Conservation (phyloP, 805 yeast species). For the Kuraishia molischiana region DNA sequence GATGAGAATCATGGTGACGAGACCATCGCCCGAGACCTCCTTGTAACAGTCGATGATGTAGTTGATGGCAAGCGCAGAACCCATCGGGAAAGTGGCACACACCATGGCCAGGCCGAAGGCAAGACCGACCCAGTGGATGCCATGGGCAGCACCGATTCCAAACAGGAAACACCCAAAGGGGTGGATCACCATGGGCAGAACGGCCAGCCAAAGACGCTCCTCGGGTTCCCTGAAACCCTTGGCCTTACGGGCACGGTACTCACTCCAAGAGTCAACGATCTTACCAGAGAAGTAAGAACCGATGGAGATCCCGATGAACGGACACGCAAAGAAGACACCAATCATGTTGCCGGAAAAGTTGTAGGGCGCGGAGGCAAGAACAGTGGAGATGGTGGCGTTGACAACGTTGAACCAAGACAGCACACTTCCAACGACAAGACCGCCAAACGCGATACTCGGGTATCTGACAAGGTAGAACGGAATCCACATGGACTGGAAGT, state of each 20-base stretch:
- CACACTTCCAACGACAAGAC: conserved; percentile 32
- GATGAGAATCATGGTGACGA: conserved; percentile 11
- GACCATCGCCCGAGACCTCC: conserved; percentile 19
- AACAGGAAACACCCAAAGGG: conserved; percentile 12
- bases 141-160: conserved; percentile 17
- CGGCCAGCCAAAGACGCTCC: conserved; percentile 7
- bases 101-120: conserved; percentile 18
- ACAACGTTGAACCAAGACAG: conserved; percentile 29
- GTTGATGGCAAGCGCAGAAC: conserved; percentile 19
- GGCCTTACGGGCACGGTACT: conserved; percentile 7
- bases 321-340: conserved; percentile 13
- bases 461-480: conserved; percentile 24
- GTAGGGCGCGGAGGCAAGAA: conserved; percentile 12
- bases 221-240: conserved; percentile 10
- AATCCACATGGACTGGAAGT: conserved; percentile 18
- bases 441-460: conserved; percentile 41
- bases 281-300: conserved; percentile 10
- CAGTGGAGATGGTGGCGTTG: conserved; percentile 23
- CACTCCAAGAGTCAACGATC: conserved; percentile 8
- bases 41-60: conserved; percentile 19
- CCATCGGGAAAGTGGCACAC: conserved; percentile 15
- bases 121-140: conserved; percentile 16
- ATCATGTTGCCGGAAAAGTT: conserved; percentile 12
- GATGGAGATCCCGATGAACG: conserved; percentile 9
- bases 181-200: conserved; percentile 8